Percentiles rank a stretch among this genome's conserved stretches.
phyloP scores from a whole-genome alignment of 495 filamentous ascomycete genomes.

The Podospora conica region DNA sequence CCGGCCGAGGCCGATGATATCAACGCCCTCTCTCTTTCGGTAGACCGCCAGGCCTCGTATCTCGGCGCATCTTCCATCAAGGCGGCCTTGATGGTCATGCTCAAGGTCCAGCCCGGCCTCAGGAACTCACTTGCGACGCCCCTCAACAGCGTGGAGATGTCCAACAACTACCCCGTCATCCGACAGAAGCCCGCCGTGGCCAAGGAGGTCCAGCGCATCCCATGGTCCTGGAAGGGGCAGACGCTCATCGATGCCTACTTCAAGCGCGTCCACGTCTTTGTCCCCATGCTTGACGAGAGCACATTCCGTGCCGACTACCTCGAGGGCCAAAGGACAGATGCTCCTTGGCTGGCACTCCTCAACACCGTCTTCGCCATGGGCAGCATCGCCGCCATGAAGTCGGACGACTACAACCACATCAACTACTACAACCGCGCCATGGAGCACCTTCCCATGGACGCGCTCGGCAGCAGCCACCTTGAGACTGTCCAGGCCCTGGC shows the following conservation, averaged over 20 bases:
- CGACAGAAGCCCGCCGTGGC: constrained; percentile 37
- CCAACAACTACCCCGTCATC: constrained; percentile 43
- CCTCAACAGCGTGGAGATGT: constrained; percentile 42
- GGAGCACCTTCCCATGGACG: constrained; percentile 60
- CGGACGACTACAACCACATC: constrained; percentile 64
- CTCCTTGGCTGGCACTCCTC: constrained; percentile 67
- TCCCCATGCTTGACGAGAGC: constrained; percentile 71
- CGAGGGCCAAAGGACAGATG: constrained; percentile 58
- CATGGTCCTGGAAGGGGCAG: constrained; percentile 55
- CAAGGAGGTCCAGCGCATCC: constrained; percentile 49
- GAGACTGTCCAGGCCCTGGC: constrained; percentile 66
- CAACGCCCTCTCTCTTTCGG: constrained; percentile 69
- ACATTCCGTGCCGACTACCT: constrained; percentile 68
- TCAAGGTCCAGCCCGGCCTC: constrained; percentile 63
- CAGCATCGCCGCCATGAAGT: constrained; percentile 62
- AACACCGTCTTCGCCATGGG: constrained; percentile 81
- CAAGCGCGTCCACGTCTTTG: constrained; percentile 65
- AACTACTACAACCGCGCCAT: constrained; percentile 68
- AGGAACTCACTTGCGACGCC: constrained; percentile 51
- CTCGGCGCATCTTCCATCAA: constrained; percentile 78
- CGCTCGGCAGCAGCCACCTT: constrained; percentile 62
- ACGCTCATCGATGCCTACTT: constrained; percentile 73
- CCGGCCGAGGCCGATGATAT: constrained; percentile 74
- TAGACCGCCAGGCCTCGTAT: constrained; percentile 67
- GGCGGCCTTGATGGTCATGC: constrained; percentile 73